phyloP scores from a whole-genome alignment of 768 basidiomycete genomes.

The Tylopilus felleus region DNA sequence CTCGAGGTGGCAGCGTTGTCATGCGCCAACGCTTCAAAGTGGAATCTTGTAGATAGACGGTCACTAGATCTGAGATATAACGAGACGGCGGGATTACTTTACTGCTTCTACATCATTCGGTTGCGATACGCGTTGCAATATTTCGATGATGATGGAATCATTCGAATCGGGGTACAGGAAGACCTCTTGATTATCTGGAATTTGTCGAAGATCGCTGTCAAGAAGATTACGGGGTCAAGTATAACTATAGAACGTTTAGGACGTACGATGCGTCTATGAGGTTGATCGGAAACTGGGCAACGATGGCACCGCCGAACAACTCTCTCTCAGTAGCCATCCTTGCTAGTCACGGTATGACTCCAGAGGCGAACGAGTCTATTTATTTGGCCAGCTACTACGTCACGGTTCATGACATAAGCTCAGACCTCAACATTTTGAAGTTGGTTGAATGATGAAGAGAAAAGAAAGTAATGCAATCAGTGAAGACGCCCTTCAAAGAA shows the following conservation, averaged over 20 bases:
- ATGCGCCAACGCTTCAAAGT: constrained; percentile 86
- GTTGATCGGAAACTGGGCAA: constrained; percentile 46
- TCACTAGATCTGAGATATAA: constrained; percentile 6
- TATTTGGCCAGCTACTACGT: not conserved
- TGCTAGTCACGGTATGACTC: too few species aligned
- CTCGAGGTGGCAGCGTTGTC: constrained; percentile 73
- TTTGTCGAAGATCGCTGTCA: constrained; percentile 65
- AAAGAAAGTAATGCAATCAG: too few species aligned
- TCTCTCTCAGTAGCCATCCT: constrained; percentile 14
- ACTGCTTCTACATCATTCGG: constrained; percentile 57
- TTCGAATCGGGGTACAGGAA: constrained; percentile 68
- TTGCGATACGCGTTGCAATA: constrained; percentile 70
- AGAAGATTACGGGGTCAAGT: not conserved
- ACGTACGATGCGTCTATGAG: constrained; percentile 88
- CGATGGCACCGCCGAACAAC: constrained; percentile 89
- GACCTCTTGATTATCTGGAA: constrained; percentile 95
- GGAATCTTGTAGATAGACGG: constrained; percentile 55
- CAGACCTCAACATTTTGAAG: too few species aligned
- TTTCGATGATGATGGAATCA: constrained; percentile 79
- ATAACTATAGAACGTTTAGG: constrained; percentile 7
- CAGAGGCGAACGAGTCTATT: too few species aligned
- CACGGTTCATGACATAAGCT: not conserved
- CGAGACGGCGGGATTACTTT: constrained; percentile 45
- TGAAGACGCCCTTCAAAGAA: too few species aligned
- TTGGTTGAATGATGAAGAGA: too few species aligned